Evolutionary conservation across 768 basidiomycete species (phyloP).

Genomic region (Termitomyces sp.): DNA sequence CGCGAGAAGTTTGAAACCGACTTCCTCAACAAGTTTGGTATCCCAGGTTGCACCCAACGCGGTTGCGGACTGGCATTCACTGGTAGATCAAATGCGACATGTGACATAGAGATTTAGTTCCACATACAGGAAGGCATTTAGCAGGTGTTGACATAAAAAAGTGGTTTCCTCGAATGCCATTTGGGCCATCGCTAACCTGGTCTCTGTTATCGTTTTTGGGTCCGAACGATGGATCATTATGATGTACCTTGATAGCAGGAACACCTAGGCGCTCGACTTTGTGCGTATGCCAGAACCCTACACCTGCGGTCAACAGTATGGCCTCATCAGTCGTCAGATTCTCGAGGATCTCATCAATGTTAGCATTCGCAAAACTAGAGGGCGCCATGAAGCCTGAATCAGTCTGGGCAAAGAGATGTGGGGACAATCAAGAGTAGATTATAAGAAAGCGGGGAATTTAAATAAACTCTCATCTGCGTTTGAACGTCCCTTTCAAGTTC

Average conservation of each 20-base stretch:
- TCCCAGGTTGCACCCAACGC: conserved; percentile 78
- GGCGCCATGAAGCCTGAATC: conserved; percentile 45
- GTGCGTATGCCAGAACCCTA: conserved; percentile 77
- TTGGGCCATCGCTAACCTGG: conserved; percentile 78
- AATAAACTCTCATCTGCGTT: not conserved
- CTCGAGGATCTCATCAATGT: conserved; percentile 60
- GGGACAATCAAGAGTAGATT: not conserved
- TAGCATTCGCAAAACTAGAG: conserved; percentile 65
- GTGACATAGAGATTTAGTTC: not conserved
- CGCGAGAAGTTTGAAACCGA: conserved; percentile 64
- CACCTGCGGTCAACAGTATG: conserved; percentile 67
- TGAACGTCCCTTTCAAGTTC: not conserved
- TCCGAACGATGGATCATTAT: not conserved
- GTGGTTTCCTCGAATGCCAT: conserved; percentile 70
- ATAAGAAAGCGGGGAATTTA: not conserved
- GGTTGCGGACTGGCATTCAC: conserved; percentile 49
- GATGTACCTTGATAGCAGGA: conserved; percentile 62
- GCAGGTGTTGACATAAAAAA: conserved; percentile 83
- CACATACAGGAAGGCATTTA: conserved; percentile 65
- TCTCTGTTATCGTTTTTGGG: not conserved
- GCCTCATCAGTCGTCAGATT: conserved; percentile 72
- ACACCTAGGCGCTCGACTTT: conserved; percentile 62
- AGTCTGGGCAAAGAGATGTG: not conserved
- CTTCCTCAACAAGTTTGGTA: conserved; percentile 55
- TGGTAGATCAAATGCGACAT: not conserved